Evolutionary conservation across 139 green algal species (phyloP).

Genomic region (Picochlorum sp.): DNA sequence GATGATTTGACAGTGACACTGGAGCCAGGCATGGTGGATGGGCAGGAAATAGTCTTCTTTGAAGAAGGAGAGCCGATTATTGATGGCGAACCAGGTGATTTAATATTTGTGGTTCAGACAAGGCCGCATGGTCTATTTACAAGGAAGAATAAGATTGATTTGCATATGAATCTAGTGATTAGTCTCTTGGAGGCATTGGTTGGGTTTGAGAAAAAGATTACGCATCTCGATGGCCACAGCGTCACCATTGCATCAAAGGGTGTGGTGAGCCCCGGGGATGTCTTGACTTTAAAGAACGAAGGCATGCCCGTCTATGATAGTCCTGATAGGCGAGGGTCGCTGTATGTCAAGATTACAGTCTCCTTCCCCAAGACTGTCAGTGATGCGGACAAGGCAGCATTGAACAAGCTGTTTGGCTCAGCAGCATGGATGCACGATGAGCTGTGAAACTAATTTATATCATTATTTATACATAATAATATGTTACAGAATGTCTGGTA

Average conservation of each 20-base stretch:
- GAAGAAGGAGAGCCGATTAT: slow-evolving; percentile 90
- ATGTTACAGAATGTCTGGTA: not conserved
- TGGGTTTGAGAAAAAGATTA: slow-evolving; percentile 73
- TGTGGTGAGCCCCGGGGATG: slow-evolving; percentile 52
- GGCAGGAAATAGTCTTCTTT: slow-evolving; percentile 85
- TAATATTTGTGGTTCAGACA: slow-evolving; percentile 50
- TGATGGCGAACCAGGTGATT: slow-evolving; percentile 92
- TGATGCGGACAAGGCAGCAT: slow-evolving; percentile 54
- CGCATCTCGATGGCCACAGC: slow-evolving; percentile 89
- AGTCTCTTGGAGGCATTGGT: slow-evolving; percentile 78
- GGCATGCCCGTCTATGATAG: slow-evolving; percentile 67
- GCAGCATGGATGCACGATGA: slow-evolving; percentile 12
- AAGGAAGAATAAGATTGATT: slow-evolving; percentile 49
- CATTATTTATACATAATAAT: not conserved
- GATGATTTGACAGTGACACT: slow-evolving; percentile 79
- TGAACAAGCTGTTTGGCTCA: slow-evolving; percentile 40
- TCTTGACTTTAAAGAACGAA: slow-evolving; percentile 49
- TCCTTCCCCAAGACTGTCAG: slow-evolving; percentile 68
- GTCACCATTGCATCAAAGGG: slow-evolving; percentile 33
- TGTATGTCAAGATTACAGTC: slow-evolving; percentile 75
- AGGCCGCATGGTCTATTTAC: slow-evolving; percentile 42
- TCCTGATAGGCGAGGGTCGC: slow-evolving; percentile 46
- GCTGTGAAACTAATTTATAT: not conserved
- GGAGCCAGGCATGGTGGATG: slow-evolving; percentile 80
- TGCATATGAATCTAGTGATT: slow-evolving; percentile 63